Percentiles rank a stretch among this genome's conserved stretches.
Conservation (phyloP, 331 rosid genomes). For the Acacia concinna region DNA sequence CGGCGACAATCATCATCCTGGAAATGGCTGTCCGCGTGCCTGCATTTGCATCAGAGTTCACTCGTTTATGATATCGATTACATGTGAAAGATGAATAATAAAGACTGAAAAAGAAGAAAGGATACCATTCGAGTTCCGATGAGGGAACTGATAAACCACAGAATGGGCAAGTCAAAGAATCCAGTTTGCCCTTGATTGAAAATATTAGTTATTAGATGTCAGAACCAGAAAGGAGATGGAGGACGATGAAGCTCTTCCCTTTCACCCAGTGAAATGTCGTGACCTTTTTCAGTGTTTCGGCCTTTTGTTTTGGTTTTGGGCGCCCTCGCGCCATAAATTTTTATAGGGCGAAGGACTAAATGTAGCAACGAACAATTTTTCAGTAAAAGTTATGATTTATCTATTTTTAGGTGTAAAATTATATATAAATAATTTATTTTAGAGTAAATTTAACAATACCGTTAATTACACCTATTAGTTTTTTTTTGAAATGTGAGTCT, state of each 20-base stretch:
- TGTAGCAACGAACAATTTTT: too few species aligned
- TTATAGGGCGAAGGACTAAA: too few species aligned
- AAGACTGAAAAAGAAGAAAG: background rate
- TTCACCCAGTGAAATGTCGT: background rate
- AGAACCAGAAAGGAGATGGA: background rate
- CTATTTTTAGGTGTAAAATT: too few species aligned
- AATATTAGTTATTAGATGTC: background rate
- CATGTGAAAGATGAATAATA: background rate
- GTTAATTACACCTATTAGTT: too few species aligned
- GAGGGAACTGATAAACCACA: conserved; percentile 55
- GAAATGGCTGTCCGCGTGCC: conserved; percentile 17
- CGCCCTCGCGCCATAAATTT: too few species aligned
- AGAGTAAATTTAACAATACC: too few species aligned
- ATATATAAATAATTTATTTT: too few species aligned
- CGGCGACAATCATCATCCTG: conserved; percentile 17
- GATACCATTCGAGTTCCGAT: conserved; percentile 65
- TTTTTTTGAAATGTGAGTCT: too few species aligned
- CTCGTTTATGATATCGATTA: conserved; percentile 16
- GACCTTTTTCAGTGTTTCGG: background rate
- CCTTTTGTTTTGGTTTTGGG: background rate
- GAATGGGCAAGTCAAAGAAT: conserved; percentile 59
- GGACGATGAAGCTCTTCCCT: background rate
- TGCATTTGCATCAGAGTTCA: background rate
- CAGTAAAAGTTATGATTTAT: too few species aligned
- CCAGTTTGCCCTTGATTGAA: conserved; percentile 31